phyloP scores from a whole-genome alignment of 192 early-diverging fungal genomes.

The Paraglomus brasilianum region DNA sequence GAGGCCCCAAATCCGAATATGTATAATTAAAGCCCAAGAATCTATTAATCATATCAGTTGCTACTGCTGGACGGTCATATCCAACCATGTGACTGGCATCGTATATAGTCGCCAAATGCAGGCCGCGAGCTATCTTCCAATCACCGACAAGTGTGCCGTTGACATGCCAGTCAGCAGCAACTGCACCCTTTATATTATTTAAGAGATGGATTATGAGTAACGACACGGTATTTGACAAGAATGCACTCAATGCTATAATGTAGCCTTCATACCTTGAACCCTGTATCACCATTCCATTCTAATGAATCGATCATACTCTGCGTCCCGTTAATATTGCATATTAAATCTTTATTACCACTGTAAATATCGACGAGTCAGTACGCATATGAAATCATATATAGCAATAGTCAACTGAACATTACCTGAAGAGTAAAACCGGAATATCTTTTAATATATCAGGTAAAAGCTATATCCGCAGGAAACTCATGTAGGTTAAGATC shows the following conservation, averaged over 20 bases:
- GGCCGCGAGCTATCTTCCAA: constrained; percentile 49
- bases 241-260: neutral
- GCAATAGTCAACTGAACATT: neutral
- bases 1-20: constrained; percentile 4
- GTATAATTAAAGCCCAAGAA: constrained; percentile 62
- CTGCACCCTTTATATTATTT: constrained; percentile 35
- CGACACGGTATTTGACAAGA: neutral
- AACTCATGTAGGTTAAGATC: neutral
- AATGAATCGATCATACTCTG: constrained; percentile 64
- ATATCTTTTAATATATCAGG: constrained; percentile 58
- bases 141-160: constrained; percentile 43
- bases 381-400: neutral
- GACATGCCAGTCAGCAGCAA: constrained; percentile 49
- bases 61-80: constrained; percentile 78
- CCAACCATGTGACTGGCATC: constrained; percentile 89
- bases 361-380: neutral
- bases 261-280: constrained; percentile 50
- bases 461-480: constrained; percentile 48
- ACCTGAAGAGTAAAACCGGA: constrained; percentile 65
- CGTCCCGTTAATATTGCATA: constrained; percentile 77
- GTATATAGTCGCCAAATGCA: constrained; percentile 82
- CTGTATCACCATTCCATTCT: constrained; percentile 61
- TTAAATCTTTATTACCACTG: constrained; percentile 78
- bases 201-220: neutral
- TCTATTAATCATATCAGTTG: constrained; percentile 84